Base-by-base conservation (phyloP, 1,284 basidiomycete genomes). In the Abortiporus biennis region DNA sequence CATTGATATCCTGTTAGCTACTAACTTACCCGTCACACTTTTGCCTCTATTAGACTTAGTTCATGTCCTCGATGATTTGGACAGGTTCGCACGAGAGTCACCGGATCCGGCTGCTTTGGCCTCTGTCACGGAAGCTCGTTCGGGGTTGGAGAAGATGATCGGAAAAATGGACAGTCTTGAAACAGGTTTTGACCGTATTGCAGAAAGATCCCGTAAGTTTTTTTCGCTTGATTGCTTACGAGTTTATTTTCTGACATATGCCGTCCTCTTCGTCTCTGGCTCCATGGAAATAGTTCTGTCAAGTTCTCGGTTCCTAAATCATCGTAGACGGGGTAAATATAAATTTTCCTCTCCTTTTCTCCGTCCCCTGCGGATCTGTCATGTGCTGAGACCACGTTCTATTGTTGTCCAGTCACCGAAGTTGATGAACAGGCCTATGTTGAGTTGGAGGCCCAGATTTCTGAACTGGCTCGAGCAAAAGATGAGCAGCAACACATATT, bases 111-210 rank as follows among this genome's bases (percentile, higher is more conserved):
- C 65, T 15, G 68, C 75, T 9, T 55, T 78, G 3, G 64, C 59
- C 37, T 78, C 85, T n/a, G 68, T 90, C 6, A 65, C 67, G 11
- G 80, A 83, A 52, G 76, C 84, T 21, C 74, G 78, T 35, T 48
- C 57, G 5, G 68, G 73, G 11, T 62, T 92, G 24, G 78, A 85
- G 47, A 83, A 76, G 55, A 68, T 87, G 9, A 68, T 92, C 33
- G 64, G 61, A 19, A 84, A 80, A 58, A 88, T 93, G 77, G 85
- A 92, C 49, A 69, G 69, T 19, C 65, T 91, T 9, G 85, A 88
- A 55, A 61, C 74, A 1, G 80, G 81, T 2, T 89, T 92, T 54
- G 89, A 92, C 52, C 74, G 78, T 46, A 80, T 91, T 51, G 84
- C 85, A 12, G 87, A 90, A 55, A 74, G 81, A 35, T 85, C 86